Base-by-base conservation (phyloP, 495 filamentous ascomycete species). In the Aspergillus wentii region DNA sequence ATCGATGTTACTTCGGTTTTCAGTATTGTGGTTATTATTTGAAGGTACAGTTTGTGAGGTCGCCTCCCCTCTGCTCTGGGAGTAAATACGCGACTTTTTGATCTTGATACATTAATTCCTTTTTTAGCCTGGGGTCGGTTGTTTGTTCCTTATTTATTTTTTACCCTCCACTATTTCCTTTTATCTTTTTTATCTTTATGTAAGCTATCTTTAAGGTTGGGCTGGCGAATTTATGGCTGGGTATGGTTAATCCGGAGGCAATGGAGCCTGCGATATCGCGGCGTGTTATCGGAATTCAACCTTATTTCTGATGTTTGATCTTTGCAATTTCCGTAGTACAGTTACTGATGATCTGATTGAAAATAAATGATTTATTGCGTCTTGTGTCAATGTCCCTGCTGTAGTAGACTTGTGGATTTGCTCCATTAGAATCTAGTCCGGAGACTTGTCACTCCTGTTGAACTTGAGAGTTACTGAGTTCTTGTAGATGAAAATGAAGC, bases 171-270 rank as follows among this genome's bases (percentile, higher is more conserved):
- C 21, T 10, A 14, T 15, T 33, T 21, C 6, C 27, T 16, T 2
- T 41, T 38, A 30, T 37, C 13, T 41, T 29, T 38, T 21, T n/a
- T 33, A 29, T 33, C 14, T 49, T 50, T 59, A 38, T 54, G 49
- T 57, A 48, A 23, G 46, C 31, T 57, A 58, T 61, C 46, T 43
- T 54, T 54, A 50, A 49, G 60, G 52, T 47, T 52, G 55, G 61
- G 45, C 40, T 44, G 63, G 63, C 63, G 63, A 63, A 64, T 45
- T 36, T 51, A 49, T 23, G 60, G 56, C 43, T 54, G 52, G 61
- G 47, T 41, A 49, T 59, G 54, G 45, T 50, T 55, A 43, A 45
- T 52, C 33, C 33, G 29, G 41, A 40, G 42, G 44, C 41, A 38
- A 48, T 48, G 48, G 49, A 56, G 44, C 56, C 49, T 43, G 43